phyloP scores from a whole-genome alignment of 2,329 filamentous ascomycete species.

The Hypoxylon rubiginosum region DNA sequence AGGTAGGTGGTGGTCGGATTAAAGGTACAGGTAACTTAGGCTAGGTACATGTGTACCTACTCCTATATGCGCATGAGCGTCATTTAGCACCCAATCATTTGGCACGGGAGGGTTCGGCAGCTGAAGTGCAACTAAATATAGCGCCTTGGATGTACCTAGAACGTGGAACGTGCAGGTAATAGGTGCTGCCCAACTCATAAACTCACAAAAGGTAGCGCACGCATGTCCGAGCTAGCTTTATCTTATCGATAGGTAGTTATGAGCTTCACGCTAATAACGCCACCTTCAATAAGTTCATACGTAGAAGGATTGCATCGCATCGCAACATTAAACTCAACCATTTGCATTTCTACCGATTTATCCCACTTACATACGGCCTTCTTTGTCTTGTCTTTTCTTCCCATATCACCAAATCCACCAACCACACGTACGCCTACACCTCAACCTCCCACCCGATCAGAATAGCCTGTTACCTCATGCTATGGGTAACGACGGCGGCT shows the following conservation, averaged over 20 bases:
- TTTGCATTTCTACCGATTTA: conserved; percentile 10
- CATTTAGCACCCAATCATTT: background rate
- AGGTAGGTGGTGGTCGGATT: background rate
- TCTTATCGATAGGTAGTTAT: conserved; percentile 44
- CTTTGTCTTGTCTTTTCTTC: background rate
- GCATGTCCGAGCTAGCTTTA: conserved; percentile 41
- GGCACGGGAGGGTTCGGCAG: background rate
- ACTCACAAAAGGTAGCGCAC: no score
- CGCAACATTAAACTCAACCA: background rate
- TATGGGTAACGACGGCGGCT: conserved; percentile 99
- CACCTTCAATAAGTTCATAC: conserved; percentile 1
- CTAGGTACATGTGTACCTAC: background rate
- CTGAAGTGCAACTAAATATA: background rate
- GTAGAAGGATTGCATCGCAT: conserved; percentile 9
- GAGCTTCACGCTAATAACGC: background rate
- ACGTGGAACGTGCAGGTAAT: no score
- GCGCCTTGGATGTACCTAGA: background rate
- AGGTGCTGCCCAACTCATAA: background rate
- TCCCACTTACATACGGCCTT: no score
- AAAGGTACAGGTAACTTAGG: background rate
- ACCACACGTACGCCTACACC: conserved; percentile 31
- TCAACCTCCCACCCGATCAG: background rate
- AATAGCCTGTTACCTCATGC: conserved; percentile 21
- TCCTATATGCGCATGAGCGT: background rate
- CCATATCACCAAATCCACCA: background rate